Percentiles rank a stretch among this genome's conserved stretches.
These are phyloP conservation scores for Domatiomyces globalis DNA, from an alignment of 2,329 filamentous ascomycete species.

Conservation along the genomic window DNA sequence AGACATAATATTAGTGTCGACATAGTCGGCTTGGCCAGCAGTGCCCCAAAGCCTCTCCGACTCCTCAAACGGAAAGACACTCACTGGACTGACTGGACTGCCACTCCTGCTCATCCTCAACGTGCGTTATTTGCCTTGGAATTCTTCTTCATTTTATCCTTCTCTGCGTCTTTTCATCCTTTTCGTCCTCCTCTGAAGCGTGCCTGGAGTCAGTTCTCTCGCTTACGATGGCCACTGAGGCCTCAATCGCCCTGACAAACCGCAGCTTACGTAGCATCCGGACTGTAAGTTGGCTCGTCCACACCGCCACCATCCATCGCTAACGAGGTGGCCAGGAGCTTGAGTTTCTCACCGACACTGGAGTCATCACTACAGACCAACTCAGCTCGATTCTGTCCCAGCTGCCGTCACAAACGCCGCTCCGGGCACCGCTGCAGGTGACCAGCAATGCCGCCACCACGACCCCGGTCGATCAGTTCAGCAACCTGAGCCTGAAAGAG, in stretches of 20 bases:
- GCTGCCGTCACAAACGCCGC: slow-evolving; percentile 51
- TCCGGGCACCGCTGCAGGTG: slow-evolving; percentile 23
- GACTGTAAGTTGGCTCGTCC: slow-evolving; percentile 43
- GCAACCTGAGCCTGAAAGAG: slow-evolving; percentile 31
- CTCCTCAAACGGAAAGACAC: not conserved
- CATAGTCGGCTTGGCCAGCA: not conserved
- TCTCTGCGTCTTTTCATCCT: not conserved
- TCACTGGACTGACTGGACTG: not conserved
- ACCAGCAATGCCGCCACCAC: slow-evolving; percentile 24
- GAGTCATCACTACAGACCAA: slow-evolving; percentile 59
- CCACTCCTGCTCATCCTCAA: not conserved
- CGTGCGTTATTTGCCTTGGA: not conserved
- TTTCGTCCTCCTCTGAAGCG: not conserved
- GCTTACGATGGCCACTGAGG: slow-evolving; percentile 18
- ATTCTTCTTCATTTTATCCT: not conserved
- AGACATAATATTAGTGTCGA: not conserved
- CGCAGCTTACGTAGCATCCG: slow-evolving; percentile 77
- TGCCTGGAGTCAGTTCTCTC: not conserved
- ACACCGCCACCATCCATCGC: slow-evolving; percentile 3
- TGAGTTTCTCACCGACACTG: slow-evolving; percentile 72
- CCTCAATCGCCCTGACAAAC: slow-evolving; percentile 51
- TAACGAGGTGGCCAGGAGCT: slow-evolving; percentile 52
- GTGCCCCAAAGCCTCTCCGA: not conserved
- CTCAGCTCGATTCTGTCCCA: slow-evolving; percentile 61
- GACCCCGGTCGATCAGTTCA: slow-evolving; percentile 27